Conservation (phyloP, 305 asterid species). For the Solanum hybrid region DNA sequence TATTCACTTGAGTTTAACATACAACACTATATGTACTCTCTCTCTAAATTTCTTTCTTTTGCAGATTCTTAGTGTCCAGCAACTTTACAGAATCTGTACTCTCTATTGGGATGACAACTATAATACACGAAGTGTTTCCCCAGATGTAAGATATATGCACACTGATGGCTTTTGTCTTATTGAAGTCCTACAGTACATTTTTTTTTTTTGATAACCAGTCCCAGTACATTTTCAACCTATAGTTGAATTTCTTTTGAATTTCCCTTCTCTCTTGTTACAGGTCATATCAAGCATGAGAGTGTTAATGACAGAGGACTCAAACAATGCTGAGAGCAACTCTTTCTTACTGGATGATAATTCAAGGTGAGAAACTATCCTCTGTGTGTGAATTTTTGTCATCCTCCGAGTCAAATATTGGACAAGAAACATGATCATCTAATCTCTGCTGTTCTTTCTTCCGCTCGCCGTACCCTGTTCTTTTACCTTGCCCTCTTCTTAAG, state of each 20-base stretch:
- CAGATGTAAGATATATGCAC: conserved; percentile 47
- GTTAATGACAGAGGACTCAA: conserved; percentile 91
- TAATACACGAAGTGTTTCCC: conserved; percentile 87
- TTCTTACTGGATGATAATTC: conserved; percentile 92
- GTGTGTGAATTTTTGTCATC: background rate
- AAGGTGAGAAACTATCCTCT: conserved; percentile 33
- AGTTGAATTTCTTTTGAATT: background rate
- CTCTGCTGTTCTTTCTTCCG: background rate
- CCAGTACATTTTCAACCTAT: background rate
- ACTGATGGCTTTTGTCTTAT: background rate
- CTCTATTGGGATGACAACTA: conserved; percentile 94
- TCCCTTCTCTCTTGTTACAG: conserved; percentile 27
- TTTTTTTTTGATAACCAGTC: background rate
- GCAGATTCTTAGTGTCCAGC: conserved; percentile 96
- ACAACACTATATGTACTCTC: background rate
- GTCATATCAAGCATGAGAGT: conserved; percentile 95
- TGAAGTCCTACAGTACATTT: background rate
- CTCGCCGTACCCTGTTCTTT: background rate
- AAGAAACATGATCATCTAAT: background rate
- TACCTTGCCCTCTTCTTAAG: background rate
- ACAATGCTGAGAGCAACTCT: conserved; percentile 71
- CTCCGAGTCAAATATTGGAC: background rate
- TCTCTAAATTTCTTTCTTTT: conserved; percentile 9
- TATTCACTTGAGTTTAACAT: background rate
- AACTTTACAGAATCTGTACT: conserved; percentile 94